A percentile compares a stretch with the other conserved stretches of the same genome.
Conservation (phyloP, 257 asterid genomes). For the Nicotiana otophora region DNA sequence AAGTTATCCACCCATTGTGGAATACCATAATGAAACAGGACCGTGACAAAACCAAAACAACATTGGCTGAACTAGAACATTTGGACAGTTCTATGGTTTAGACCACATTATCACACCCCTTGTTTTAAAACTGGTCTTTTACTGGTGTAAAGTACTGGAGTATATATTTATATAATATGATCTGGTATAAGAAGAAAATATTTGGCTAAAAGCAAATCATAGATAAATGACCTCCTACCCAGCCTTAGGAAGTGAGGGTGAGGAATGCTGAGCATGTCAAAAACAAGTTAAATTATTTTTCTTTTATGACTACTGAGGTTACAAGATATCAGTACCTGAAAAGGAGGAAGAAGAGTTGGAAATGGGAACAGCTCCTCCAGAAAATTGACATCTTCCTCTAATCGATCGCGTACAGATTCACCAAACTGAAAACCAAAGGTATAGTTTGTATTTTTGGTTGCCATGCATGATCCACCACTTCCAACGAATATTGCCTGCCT, state of each 20-base stretch:
- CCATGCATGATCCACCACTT: slow-evolving; percentile 25
- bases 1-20: background rate
- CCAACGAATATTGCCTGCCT: slow-evolving; percentile 64
- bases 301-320: background rate
- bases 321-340: slow-evolving; percentile 41
- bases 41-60: background rate
- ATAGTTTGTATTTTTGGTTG: slow-evolving; percentile 49
- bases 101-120: background rate
- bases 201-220: background rate
- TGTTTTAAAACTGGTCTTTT: background rate
- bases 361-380: slow-evolving; percentile 75
- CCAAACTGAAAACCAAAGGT: slow-evolving; percentile 60
- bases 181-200: background rate
- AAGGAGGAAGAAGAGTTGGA: slow-evolving; percentile 89
- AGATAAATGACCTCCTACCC: background rate
- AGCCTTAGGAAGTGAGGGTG: background rate
- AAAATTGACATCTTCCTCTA: slow-evolving; percentile 53
- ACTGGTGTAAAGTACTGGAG: background rate
- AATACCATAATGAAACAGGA: background rate
- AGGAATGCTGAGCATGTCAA: background rate
- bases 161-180: background rate
- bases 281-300: background rate
- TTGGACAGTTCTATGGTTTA: background rate
- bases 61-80: background rate
- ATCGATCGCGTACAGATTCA: slow-evolving; percentile 48